A percentile compares a stretch with the other conserved stretches of the same genome.
phyloP scores from a whole-genome alignment of 495 filamentous ascomycete species.

The Penicillium taxi region DNA sequence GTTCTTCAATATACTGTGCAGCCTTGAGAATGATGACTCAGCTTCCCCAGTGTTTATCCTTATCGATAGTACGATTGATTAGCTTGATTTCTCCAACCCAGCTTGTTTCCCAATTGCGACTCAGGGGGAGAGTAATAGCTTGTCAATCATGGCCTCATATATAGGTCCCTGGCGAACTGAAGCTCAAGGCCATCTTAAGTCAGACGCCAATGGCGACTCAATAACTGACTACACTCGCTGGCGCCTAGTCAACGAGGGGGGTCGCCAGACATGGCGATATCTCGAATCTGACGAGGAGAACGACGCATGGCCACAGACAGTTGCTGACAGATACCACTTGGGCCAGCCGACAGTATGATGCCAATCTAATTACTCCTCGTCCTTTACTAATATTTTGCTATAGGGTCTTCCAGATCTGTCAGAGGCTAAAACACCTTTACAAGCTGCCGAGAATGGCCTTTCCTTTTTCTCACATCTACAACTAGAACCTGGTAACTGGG shows the following conservation, averaged over 20 bases:
- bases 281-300: slow-evolving; percentile 67
- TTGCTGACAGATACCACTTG: slow-evolving; percentile 76
- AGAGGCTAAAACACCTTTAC: slow-evolving; percentile 61
- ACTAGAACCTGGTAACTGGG: slow-evolving; percentile 86
- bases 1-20: slow-evolving; percentile 20
- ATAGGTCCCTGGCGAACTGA: slow-evolving; percentile 37
- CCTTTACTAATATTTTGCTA: slow-evolving; percentile 6
- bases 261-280: slow-evolving; percentile 90
- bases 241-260: slow-evolving; percentile 73
- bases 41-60: slow-evolving; percentile 12
- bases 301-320: slow-evolving; percentile 74
- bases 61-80: slow-evolving; percentile 2
- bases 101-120: neutral
- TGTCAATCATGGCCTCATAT: slow-evolving; percentile 24
- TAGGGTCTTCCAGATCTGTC: slow-evolving; percentile 68
- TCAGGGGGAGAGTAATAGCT: no score
- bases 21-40: slow-evolving; percentile 21
- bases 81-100: neutral
- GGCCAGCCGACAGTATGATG: slow-evolving; percentile 56
- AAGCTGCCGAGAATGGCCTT: slow-evolving; percentile 73
- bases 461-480: slow-evolving; percentile 87
- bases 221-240: slow-evolving; percentile 74
- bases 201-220: slow-evolving; percentile 34
- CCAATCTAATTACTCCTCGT: neutral
- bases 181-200: slow-evolving; percentile 32